Conservation (phyloP, 306 rosid genomes). For the Pyrus communis region DNA sequence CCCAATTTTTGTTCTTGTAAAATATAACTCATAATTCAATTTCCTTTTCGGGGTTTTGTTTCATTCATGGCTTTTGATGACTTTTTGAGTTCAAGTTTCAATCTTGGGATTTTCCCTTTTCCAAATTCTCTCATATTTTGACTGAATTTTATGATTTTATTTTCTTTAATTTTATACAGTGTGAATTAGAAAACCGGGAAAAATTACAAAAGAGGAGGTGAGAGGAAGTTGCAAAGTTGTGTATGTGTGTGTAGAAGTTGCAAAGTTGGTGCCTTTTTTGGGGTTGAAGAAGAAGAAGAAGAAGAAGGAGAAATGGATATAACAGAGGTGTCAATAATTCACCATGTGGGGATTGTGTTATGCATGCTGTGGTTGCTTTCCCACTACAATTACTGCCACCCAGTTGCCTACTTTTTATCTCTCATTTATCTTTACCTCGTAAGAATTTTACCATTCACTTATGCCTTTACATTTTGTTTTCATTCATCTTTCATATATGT, state of each 20-base stretch:
- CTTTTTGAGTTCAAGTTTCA: not conserved
- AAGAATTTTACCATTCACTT: not conserved
- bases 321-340: slow-evolving; percentile 53
- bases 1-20: not conserved
- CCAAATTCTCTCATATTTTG: not conserved
- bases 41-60: slow-evolving; percentile 1
- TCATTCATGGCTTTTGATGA: not conserved
- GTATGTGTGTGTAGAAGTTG: no score
- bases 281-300: not conserved
- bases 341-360: slow-evolving; percentile 60
- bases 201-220: not conserved
- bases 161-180: not conserved
- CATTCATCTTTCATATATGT: not conserved
- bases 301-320: slow-evolving; percentile 22
- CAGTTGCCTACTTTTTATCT: slow-evolving; percentile 44
- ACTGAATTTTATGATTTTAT: not conserved
- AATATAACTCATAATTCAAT: not conserved
- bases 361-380: slow-evolving; percentile 51
- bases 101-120: not conserved
- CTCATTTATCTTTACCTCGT: slow-evolving; percentile 69
- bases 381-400: slow-evolving; percentile 38
- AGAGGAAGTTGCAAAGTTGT: not conserved
- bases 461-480: not conserved
- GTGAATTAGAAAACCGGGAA: not conserved
- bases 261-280: not conserved